These are phyloP conservation scores for Zygosaccharomyces lentus DNA, from an alignment of 805 yeast genomes.

Conservation along the genomic window DNA sequence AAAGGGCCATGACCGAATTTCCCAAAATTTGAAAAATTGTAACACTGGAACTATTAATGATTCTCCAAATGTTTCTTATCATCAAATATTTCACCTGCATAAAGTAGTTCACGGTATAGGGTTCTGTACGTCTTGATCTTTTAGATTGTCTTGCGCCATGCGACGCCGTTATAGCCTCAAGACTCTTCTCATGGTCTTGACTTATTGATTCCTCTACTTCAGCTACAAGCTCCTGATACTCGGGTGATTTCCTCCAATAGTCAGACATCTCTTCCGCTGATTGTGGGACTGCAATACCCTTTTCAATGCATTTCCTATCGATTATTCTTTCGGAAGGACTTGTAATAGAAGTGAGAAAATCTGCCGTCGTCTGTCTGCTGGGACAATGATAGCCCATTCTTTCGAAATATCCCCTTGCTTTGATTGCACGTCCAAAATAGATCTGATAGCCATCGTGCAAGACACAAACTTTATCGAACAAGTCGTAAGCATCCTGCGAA, in stretches of 20 bases:
- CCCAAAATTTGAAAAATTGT: conserved; percentile 41
- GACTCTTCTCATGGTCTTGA: conserved; percentile 23
- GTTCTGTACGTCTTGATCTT: conserved; percentile 42
- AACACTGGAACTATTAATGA: conserved; percentile 47
- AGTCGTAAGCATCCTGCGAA: conserved; percentile 58
- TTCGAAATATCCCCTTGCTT: conserved; percentile 55
- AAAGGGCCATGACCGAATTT: conserved; percentile 49
- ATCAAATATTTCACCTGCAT: conserved; percentile 51
- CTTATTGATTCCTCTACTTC: conserved; percentile 44
- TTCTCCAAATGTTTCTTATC: conserved; percentile 46
- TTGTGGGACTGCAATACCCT: conserved; percentile 53
- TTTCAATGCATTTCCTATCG: conserved; percentile 32
- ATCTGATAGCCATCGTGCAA: conserved; percentile 59
- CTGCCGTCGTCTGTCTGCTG: conserved; percentile 64
- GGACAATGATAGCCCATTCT: conserved; percentile 64
- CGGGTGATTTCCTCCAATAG: conserved; percentile 52
- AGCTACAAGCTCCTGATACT: conserved; percentile 37
- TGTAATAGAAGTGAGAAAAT: conserved; percentile 64
- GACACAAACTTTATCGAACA: conserved; percentile 59
- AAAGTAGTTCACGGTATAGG: conserved; percentile 47
- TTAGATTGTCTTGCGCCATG: conserved; percentile 51
- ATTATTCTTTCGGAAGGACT: conserved; percentile 56
- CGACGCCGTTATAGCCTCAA: conserved; percentile 32
- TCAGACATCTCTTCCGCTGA: conserved; percentile 59
- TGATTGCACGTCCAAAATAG: conserved; percentile 53